phyloP scores from a whole-genome alignment of 257 asterid species.

The Paraleonurus japonicus region DNA sequence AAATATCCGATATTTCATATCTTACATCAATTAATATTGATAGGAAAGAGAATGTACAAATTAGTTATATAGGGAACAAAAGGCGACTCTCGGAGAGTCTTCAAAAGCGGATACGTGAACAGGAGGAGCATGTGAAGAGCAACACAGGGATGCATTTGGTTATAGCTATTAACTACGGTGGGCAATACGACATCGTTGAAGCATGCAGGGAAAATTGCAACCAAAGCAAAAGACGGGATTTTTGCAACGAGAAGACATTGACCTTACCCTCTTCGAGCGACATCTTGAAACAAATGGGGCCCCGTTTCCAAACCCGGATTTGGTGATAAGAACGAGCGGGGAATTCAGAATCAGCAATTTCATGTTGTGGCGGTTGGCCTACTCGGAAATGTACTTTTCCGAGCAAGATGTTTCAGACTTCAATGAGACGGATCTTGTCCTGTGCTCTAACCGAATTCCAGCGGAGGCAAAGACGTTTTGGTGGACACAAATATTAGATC shows the following conservation, averaged over 20 bases:
- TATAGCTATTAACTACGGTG: not conserved
- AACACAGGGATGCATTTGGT: not conserved
- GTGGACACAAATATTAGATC: not conserved
- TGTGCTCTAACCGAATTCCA: not conserved
- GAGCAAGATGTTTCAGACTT: not conserved
- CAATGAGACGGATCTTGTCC: not conserved
- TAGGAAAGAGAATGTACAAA: not conserved
- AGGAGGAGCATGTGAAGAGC: not conserved
- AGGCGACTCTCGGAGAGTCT: not conserved
- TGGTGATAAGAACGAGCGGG: not conserved
- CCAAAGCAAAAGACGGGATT: not conserved
- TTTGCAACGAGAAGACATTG: not conserved
- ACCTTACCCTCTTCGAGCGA: not conserved
- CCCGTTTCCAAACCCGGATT: not conserved
- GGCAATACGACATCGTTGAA: not conserved
- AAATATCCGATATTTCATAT: too few relatives aligned
- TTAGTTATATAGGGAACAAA: not conserved
- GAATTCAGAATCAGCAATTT: not conserved
- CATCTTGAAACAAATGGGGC: not conserved
- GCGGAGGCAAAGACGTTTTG: not conserved
- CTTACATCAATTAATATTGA: too few relatives aligned
- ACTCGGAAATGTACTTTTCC: not conserved
- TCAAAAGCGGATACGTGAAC: not conserved
- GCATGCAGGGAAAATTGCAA: not conserved
- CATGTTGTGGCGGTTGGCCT: conserved; percentile 7